phyloP scores from a whole-genome alignment of 2,329 filamentous ascomycete genomes.

The Sclerotinia trifoliorum region DNA sequence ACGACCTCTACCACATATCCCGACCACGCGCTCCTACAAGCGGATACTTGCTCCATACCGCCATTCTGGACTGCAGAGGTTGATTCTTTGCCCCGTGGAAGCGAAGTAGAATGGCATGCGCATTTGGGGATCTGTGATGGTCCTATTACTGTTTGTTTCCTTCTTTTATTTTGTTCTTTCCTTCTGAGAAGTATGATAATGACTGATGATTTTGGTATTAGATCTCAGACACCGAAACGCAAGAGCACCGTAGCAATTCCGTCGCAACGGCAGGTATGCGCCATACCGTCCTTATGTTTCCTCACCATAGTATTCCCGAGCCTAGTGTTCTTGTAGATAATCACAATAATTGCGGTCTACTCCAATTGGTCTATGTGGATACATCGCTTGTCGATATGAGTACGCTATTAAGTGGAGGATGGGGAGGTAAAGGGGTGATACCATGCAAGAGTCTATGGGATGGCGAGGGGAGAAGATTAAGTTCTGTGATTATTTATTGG shows the following conservation, averaged over 20 bases:
- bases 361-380: conserved; percentile 17
- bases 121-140: conserved; percentile 54
- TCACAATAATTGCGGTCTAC: neutral
- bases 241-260: neutral
- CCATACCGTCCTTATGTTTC: neutral
- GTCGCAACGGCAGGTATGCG: conserved; percentile 21
- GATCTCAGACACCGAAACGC: conserved; percentile 14
- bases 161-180: neutral
- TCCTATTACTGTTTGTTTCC: conserved; percentile 24
- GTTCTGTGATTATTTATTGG: conserved; percentile 14
- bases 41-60: conserved; percentile 43
- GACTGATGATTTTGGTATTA: neutral
- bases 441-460: conserved; percentile 48
- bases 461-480: conserved; percentile 40
- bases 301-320: neutral
- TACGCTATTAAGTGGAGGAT: neutral
- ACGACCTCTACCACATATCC: neutral
- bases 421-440: conserved; percentile 37
- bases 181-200: neutral
- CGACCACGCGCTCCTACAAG: neutral
- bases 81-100: conserved; percentile 69
- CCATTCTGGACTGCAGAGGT: conserved; percentile 76
- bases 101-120: conserved; percentile 81
- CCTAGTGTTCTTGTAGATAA: conserved; percentile 20
- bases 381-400: conserved; percentile 11